Conservation (phyloP, 1,284 basidiomycete genomes). For the Leccinum fuscescens region DNA sequence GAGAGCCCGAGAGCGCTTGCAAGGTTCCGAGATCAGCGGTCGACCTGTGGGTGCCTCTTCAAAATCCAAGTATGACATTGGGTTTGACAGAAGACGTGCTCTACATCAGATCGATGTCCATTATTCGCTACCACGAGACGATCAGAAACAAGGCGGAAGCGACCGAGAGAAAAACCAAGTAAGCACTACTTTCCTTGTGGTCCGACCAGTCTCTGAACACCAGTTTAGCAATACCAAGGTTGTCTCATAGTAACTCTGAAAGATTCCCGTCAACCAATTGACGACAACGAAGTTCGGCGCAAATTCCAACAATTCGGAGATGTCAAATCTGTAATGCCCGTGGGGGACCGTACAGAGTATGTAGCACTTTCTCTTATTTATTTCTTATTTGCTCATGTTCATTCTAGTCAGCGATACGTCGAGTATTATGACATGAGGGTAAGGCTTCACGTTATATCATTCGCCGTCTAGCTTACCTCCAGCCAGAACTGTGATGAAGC, state of each 20-base stretch:
- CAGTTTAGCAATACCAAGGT: conserved; percentile 66
- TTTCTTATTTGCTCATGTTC: conserved; percentile 8
- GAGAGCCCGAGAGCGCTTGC: conserved; percentile 82
- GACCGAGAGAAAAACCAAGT: conserved; percentile 90
- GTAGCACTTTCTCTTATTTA: conserved; percentile 26
- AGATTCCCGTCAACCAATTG: conserved; percentile 69
- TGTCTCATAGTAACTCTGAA: conserved; percentile 78
- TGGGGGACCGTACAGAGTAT: conserved; percentile 70
- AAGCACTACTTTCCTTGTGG: conserved; percentile 16
- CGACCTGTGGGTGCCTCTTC: conserved; percentile 64
- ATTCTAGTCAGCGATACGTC: conserved; percentile 72
- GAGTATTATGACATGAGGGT: conserved; percentile 89
- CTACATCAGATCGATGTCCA: conserved; percentile 88
- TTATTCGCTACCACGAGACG: conserved; percentile 91
- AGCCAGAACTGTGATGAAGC: conserved; percentile 73
- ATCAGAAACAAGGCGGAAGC: conserved; percentile 63
- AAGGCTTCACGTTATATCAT: conserved; percentile 22
- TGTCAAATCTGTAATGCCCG: conserved; percentile 74
- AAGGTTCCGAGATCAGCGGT: conserved; percentile 81
- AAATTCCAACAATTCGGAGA: conserved; percentile 89
- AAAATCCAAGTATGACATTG: not conserved
- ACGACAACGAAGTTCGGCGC: conserved; percentile 79
- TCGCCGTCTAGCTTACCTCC: conserved; percentile 13
- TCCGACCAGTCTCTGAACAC: conserved; percentile 6
- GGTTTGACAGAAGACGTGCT: conserved; percentile 1